These are phyloP conservation scores for Aspergillus melleus DNA, from an alignment of 2,329 filamentous ascomycete species.

Conservation along the genomic window DNA sequence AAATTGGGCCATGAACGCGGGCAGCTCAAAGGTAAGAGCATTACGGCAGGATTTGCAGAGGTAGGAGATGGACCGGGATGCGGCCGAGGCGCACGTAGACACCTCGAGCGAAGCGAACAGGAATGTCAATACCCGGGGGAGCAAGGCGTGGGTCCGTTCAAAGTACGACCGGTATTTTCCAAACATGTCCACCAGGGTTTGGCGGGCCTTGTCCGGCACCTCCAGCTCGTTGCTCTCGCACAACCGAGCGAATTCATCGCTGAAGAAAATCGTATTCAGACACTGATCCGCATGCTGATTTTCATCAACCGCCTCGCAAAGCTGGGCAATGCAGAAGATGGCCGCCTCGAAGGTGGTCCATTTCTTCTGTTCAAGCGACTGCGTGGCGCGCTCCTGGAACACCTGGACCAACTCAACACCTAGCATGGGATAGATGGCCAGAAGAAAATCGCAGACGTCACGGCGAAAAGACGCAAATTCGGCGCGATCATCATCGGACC, in stretches of 20 bases:
- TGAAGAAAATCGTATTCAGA: slow-evolving; percentile 43
- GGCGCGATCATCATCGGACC: slow-evolving; percentile 44
- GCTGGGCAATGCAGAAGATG: slow-evolving; percentile 45
- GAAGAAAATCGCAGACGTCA: slow-evolving; percentile 47
- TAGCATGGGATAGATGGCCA: slow-evolving; percentile 44
- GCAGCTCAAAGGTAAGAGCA: slow-evolving; percentile 42
- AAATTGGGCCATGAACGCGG: slow-evolving; percentile 45
- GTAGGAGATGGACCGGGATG: slow-evolving; percentile 45
- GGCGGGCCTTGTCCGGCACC: slow-evolving; percentile 40
- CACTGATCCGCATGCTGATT: slow-evolving; percentile 43
- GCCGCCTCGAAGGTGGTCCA: slow-evolving; percentile 48
- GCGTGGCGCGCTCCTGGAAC: slow-evolving; percentile 39
- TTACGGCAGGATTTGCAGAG: slow-evolving; percentile 47
- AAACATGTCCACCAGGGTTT: slow-evolving; percentile 45
- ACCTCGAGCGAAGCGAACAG: slow-evolving; percentile 46
- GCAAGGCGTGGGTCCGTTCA: slow-evolving; percentile 41
- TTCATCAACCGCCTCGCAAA: slow-evolving; percentile 48
- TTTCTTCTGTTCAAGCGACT: slow-evolving; percentile 33
- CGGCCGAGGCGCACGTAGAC: slow-evolving; percentile 41
- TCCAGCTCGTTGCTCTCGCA: slow-evolving; percentile 31
- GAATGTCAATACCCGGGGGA: slow-evolving; percentile 45
- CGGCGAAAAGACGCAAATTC: slow-evolving; percentile 46
- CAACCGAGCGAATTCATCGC: slow-evolving; percentile 34
- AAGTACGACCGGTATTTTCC: slow-evolving; percentile 47
- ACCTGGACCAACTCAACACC: slow-evolving; percentile 44